Evolutionary conservation across 371 early-diverging fungal species (phyloP).

Genomic region (Mucor sp.): DNA sequence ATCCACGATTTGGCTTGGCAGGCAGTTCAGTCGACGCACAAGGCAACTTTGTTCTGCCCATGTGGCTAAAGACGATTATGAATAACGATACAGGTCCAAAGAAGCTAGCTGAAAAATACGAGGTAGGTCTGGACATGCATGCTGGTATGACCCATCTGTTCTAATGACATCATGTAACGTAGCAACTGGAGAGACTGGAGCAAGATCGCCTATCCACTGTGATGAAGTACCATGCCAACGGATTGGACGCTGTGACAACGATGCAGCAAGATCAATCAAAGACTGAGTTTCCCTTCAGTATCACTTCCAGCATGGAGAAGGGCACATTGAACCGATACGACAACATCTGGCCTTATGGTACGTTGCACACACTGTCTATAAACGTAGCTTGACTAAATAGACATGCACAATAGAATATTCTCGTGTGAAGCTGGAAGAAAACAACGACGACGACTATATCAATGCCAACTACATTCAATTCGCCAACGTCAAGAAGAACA

Average conservation of each 20-base stretch:
- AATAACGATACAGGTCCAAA: constrained; percentile 23
- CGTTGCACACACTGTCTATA: neutral
- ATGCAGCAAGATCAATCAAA: constrained; percentile 6
- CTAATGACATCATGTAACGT: constrained; percentile 17
- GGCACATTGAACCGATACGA: constrained; percentile 68
- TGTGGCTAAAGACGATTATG: constrained; percentile 20
- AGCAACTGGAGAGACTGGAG: constrained; percentile 53
- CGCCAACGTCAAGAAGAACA: constrained; percentile 7
- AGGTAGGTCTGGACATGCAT: constrained; percentile 14
- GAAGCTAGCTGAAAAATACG: constrained; percentile 31
- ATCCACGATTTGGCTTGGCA: constrained; percentile 22
- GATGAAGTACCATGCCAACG: constrained; percentile 41
- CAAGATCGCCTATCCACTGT: constrained; percentile 55
- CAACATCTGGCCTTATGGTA: constrained; percentile 75
- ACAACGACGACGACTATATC: constrained; percentile 72
- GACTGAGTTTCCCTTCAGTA: constrained; percentile 41
- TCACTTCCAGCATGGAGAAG: constrained; percentile 58
- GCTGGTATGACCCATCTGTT: neutral
- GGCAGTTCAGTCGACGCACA: constrained; percentile 21
- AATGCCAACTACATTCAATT: constrained; percentile 67
- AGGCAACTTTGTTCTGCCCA: constrained; percentile 20
- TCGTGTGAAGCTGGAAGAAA: constrained; percentile 43
- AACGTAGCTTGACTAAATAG: neutral
- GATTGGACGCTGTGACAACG: neutral
- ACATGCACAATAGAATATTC: constrained; percentile 45